phyloP scores from a whole-genome alignment of 2,329 filamentous ascomycete genomes.

The Ophiostoma fasciatum region DNA sequence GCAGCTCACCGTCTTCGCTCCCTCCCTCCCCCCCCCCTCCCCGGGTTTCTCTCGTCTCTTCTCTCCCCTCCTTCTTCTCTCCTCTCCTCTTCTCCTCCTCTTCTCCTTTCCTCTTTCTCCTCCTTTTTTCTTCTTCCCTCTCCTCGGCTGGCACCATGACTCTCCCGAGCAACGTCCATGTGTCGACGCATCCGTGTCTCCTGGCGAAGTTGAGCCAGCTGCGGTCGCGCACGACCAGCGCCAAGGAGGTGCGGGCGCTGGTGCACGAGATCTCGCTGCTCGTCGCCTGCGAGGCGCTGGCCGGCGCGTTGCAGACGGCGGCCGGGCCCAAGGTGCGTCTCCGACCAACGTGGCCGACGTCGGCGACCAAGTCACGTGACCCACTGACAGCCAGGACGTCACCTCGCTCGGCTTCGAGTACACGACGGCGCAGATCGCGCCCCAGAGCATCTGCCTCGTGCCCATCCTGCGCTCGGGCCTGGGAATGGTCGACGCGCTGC shows the following conservation, averaged over 20 bases:
- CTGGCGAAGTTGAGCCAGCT: conserved; percentile 81
- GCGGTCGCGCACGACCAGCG: conserved; percentile 53
- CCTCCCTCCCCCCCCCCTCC: not conserved
- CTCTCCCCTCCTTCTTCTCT: not conserved
- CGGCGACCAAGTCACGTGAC: conserved; percentile 48
- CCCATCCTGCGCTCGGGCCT: conserved; percentile 88
- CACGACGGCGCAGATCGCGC: conserved; percentile 46
- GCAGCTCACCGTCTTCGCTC: too few species aligned
- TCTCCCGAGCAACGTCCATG: conserved; percentile 50
- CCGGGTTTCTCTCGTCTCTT: not conserved
- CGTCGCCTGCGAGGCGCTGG: conserved; percentile 68
- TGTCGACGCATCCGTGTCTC: conserved; percentile 77
- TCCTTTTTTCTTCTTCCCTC: not conserved
- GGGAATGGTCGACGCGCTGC: conserved; percentile 78
- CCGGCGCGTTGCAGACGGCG: conserved; percentile 39
- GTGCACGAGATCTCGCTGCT: conserved; percentile 79
- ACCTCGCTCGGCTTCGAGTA: conserved; percentile 71
- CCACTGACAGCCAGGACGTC: conserved; percentile 39
- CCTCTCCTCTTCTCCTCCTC: not conserved
- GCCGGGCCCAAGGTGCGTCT: conserved; percentile 47
- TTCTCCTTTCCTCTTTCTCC: not conserved
- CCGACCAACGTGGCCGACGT: too few species aligned
- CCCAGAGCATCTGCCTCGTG: conserved; percentile 61
- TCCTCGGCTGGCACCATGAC: conserved; percentile 4
- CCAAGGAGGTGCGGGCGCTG: conserved; percentile 64